Conservation (phyloP, 805 yeast species). For the Jamesozyma gamospora region DNA sequence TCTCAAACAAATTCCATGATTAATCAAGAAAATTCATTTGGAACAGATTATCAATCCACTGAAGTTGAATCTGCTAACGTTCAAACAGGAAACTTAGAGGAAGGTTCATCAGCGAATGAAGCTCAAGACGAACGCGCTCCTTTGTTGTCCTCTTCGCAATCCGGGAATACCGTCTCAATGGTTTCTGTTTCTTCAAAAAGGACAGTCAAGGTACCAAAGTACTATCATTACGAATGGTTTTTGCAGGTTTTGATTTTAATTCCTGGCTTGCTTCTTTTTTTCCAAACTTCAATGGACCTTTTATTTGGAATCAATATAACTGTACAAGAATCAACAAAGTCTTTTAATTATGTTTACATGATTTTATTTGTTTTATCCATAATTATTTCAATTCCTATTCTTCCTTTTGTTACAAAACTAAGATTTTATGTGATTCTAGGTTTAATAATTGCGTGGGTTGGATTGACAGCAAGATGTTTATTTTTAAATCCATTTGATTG, state of each 20-base stretch:
- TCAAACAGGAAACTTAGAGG: neutral
- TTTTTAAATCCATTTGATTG: neutral
- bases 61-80: neutral
- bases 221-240: constrained; percentile 61
- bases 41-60: neutral
- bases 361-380: constrained; percentile 29
- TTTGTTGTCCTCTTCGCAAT: constrained; percentile 6
- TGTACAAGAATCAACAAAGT: constrained; percentile 49
- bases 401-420: constrained; percentile 58
- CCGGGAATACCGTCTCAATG: too few species aligned
- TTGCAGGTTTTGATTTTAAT: constrained; percentile 59
- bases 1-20: neutral
- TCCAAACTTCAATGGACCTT: constrained; percentile 38
- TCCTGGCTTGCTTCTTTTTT: constrained; percentile 52
- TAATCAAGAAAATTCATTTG: neutral
- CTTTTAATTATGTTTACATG: constrained; percentile 32
- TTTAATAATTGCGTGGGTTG: constrained; percentile 31
- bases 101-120: neutral
- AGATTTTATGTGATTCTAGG: constrained; percentile 38
- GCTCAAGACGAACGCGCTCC: constrained; percentile 31
- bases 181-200: neutral
- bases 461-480: constrained; percentile 27
- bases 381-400: constrained; percentile 38
- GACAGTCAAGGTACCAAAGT: constrained; percentile 7
- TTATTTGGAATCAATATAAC: constrained; percentile 52